phyloP scores from a whole-genome alignment of 2,329 filamentous ascomycete genomes.

The Magnaporthales sp. region DNA sequence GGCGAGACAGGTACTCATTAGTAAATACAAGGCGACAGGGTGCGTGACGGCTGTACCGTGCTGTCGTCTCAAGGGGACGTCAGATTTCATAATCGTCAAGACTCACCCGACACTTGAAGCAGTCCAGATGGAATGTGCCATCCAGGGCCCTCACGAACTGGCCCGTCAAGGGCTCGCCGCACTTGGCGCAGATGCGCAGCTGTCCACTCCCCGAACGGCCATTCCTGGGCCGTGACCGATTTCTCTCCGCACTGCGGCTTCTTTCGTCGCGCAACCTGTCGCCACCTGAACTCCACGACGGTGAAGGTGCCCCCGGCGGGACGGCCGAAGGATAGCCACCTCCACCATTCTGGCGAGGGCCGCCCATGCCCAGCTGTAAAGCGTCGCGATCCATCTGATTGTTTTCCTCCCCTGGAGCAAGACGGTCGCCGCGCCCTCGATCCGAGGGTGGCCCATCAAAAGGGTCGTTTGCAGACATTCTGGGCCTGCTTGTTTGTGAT shows the following conservation, averaged over 20 bases:
- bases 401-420: slow-evolving; percentile 8
- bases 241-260: slow-evolving; percentile 48
- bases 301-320: slow-evolving; percentile 19
- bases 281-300: slow-evolving; percentile 23
- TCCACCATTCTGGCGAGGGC: slow-evolving; percentile 12
- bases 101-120: slow-evolving; percentile 90
- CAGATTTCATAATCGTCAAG: neutral
- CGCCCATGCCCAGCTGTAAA: slow-evolving; percentile 6
- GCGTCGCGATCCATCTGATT: slow-evolving; percentile 19
- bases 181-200: slow-evolving; percentile 72
- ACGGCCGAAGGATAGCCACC: slow-evolving; percentile 12
- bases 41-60: neutral
- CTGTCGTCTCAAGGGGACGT: neutral
- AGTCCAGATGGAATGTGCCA: slow-evolving; percentile 93
- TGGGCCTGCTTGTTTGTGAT: neutral
- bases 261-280: slow-evolving; percentile 29
- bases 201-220: slow-evolving; percentile 50
- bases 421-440: slow-evolving; percentile 20
- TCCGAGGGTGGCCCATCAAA: slow-evolving; percentile 29
- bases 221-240: slow-evolving; percentile 43
- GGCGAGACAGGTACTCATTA: neutral
- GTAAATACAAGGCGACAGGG: neutral
- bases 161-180: slow-evolving; percentile 76
- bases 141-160: slow-evolving; percentile 93
- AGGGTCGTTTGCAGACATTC: slow-evolving; percentile 17